Evolutionary conservation across 2,329 filamentous ascomycete genomes (phyloP).

Genomic region (Didymella glomerata): DNA sequence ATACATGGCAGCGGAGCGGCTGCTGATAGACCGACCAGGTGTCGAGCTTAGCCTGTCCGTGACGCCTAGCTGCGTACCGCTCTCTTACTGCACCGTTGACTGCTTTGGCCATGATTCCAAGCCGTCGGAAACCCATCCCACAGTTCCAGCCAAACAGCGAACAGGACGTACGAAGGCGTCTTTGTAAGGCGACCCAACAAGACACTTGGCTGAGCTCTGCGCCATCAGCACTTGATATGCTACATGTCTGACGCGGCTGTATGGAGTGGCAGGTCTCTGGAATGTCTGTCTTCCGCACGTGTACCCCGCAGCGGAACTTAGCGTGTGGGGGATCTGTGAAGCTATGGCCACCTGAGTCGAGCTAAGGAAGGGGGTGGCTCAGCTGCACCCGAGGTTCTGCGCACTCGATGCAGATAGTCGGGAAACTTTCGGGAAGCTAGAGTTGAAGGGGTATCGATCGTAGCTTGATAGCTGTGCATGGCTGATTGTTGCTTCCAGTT

Average conservation of each 20-base stretch:
- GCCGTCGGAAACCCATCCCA: not conserved
- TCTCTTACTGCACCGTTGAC: conserved; percentile 6
- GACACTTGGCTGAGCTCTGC: not conserved
- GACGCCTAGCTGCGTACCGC: not conserved
- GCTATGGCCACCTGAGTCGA: conserved; percentile 14
- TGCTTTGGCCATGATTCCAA: not conserved
- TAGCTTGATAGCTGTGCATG: not conserved
- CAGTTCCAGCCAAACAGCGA: not conserved
- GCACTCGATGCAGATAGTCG: not conserved
- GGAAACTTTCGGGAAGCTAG: not conserved
- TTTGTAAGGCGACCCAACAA: not conserved
- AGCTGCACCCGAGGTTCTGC: conserved; percentile 14
- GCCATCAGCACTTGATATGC: not conserved
- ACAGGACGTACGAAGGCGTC: not conserved
- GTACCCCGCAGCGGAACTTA: conserved; percentile 18
- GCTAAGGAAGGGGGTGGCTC: conserved; percentile 9
- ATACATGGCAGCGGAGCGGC: conserved; percentile 4
- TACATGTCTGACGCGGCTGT: not conserved
- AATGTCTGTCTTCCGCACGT: conserved; percentile 1
- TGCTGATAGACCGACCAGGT: not conserved
- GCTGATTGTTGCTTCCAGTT: not conserved
- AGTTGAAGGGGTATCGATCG: not conserved
- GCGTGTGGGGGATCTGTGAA: conserved; percentile 9
- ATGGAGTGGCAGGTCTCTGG: not conserved
- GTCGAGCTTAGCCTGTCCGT: not conserved